Evolutionary conservation across 192 early-diverging fungal species (phyloP), one percentile per base, ranked within the genome.

Genomic region (Entomortierella parvispora): DNA sequence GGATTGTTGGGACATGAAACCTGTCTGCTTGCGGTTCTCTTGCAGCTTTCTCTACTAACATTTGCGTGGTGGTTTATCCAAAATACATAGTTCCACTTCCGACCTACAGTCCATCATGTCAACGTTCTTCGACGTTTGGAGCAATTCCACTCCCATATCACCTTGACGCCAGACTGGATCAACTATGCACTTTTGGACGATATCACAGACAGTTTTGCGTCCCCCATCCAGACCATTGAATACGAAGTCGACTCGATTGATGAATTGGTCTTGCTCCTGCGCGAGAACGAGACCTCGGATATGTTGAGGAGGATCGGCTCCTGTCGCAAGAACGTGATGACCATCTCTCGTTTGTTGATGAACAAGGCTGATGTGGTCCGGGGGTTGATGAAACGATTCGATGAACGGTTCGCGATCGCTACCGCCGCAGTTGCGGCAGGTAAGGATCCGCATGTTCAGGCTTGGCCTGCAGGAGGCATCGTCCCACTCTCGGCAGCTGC

Each of bases 141-240:
- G 11, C 94, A 96, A 45, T 82, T 96, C 56, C 85, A 85, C 17
- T 87, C 91, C 45, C 96, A 97, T 63, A 88, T 95, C 29, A 87
- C 87, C 34, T 88, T 97, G 6, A 95, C 92, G 20, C 91, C 93
- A 0, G 95, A 98, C 79, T 98, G 96, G 96, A 91, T 98, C 49
- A 94, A 93, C 82, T 98, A 98, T 61, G 94, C 94, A 2, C 69
- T 98, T 25, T 89, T 98, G 55, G 96, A 98, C 82, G 95, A 96
- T 58, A 92, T 98, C 53, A 94, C 93, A 11, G 96, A 98, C 71
- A 84, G 86, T 12, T 94, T 97, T 69, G 91, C 92, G 33, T 96
- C 96, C 7, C 80, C 95, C 12, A 81, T 97, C 55, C 85, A 87
- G 45, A 70, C 87, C 8, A 91, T 98, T 72, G 97, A 98, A 86